Percentiles rank a stretch among this genome's conserved stretches.
Evolutionary conservation across 2,329 filamentous ascomycete species (phyloP).

Genomic region (Fusarium gaditjirri): DNA sequence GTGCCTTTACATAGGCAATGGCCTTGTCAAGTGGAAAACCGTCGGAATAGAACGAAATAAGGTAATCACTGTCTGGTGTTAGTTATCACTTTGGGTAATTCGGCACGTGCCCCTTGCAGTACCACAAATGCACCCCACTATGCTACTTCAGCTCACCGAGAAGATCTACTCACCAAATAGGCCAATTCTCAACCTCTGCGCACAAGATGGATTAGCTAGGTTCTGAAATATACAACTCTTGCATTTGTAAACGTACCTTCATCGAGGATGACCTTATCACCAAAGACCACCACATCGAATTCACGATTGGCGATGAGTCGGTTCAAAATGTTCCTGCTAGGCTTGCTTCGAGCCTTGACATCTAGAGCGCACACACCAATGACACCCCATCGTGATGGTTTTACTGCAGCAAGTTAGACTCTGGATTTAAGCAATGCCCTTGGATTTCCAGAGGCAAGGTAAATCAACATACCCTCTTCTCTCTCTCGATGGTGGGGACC

Average conservation of each 20-base stretch:
- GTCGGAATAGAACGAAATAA: conserved; percentile 98
- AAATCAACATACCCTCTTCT: conserved; percentile 59
- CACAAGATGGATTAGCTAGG: conserved; percentile 17
- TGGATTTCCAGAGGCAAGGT: neutral
- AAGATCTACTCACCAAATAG: conserved; percentile 72
- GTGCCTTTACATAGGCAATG: conserved; percentile 90
- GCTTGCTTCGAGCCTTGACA: conserved; percentile 95
- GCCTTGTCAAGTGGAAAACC: conserved; percentile 97
- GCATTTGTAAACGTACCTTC: conserved; percentile 66
- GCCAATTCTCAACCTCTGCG: conserved; percentile 90
- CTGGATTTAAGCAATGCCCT: neutral
- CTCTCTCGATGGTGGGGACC: conserved; percentile 65
- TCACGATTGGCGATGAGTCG: conserved; percentile 89
- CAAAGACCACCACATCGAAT: conserved; percentile 97
- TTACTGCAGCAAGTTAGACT: conserved; percentile 53
- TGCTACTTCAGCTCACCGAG: conserved; percentile 51
- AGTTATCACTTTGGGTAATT: conserved; percentile 39
- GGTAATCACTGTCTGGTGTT: conserved; percentile 72
- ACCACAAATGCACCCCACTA: conserved; percentile 41
- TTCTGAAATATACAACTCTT: conserved; percentile 8
- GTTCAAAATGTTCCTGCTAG: conserved; percentile 95
- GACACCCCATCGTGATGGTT: conserved; percentile 69
- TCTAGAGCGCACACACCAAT: conserved; percentile 97
- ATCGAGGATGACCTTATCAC: conserved; percentile 97
- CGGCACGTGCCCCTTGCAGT: conserved; percentile 43